Base-by-base conservation (phyloP, 2,329 filamentous ascomycete genomes). In the Alternaria alternata region DNA sequence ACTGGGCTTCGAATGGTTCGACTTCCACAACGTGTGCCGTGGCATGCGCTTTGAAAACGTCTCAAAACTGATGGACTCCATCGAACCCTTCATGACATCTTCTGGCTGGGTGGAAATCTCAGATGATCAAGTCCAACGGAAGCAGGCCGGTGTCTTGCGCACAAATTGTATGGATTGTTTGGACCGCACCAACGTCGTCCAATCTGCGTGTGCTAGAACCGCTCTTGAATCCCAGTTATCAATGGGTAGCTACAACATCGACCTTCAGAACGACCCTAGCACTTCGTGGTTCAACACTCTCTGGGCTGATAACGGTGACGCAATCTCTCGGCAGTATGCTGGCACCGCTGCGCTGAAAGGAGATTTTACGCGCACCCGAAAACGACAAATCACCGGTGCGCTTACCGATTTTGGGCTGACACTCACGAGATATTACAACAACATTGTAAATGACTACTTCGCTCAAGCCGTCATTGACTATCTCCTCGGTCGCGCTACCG, bases 151-250 rank as follows among this genome's bases (percentile, higher is more conserved):
- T 1, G 87, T 96, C 7, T 77, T 98, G n/a, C 86, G 95, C 57
- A 97, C 93, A 2, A 99, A 99, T 74, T 99, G 95, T 78, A 98
- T 99, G 95, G 95, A 99, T 74, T 99, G 95, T 70, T 82, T 99
- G 9, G 95, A 99, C 76, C 88, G 95, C 22, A 99, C 95, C 2
- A 98, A 98, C 68, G 94, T 99, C 22, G 93, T 94, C 41, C 94
- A 98, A 78, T 96, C 92, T 73, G 95, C 93, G 0, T 94, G 94
- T 75, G 95, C 88, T 5, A 91, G 93, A 72, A 88, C 90, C 72
- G 91, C 92, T 66, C 84, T 99, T 2, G 93, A 97, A 66, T 76
- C 85, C 32, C 93, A 97, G 73, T 83, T 99, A 2, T 89, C 87
- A 58, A 84, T 87, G 20, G 88, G 96, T 63, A 91, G 91, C 0